Percentiles rank a stretch among this genome's conserved stretches.
Evolutionary conservation across 2,329 filamentous ascomycete species (phyloP).

Genomic region (Byssochlamys sp.): DNA sequence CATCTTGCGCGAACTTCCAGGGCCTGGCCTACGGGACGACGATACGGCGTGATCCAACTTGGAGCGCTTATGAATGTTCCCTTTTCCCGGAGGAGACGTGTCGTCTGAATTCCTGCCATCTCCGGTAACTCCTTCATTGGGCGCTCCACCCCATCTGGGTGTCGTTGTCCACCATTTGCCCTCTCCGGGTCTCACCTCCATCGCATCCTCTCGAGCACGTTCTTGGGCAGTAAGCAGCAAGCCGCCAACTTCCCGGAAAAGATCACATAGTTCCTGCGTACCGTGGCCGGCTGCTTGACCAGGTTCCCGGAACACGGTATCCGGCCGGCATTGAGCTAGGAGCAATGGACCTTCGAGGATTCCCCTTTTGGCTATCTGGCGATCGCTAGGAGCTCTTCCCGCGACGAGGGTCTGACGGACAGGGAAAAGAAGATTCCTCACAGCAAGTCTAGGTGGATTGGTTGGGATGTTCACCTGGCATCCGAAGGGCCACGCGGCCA

Average conservation of each 20-base stretch:
- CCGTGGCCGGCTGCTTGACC: slow-evolving; percentile 20
- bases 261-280: slow-evolving; percentile 39
- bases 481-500: slow-evolving; percentile 49
- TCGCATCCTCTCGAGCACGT: slow-evolving; percentile 45
- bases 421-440: slow-evolving; percentile 46
- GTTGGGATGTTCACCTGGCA: slow-evolving; percentile 42
- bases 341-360: slow-evolving; percentile 51
- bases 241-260: slow-evolving; percentile 49
- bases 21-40: slow-evolving; percentile 22
- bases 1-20: slow-evolving; percentile 30
- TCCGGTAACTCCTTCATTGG: slow-evolving; percentile 27
- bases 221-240: slow-evolving; percentile 52
- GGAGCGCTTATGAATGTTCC: slow-evolving; percentile 29
- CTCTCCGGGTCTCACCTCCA: slow-evolving; percentile 42
- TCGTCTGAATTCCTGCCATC: slow-evolving; percentile 21
- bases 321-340: slow-evolving; percentile 45
- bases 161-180: slow-evolving; percentile 52
- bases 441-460: slow-evolving; percentile 38
- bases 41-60: slow-evolving; percentile 25
- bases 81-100: slow-evolving; percentile 18
- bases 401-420: slow-evolving; percentile 48
- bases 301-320: slow-evolving; percentile 42
- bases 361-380: slow-evolving; percentile 43
- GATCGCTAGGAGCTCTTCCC: slow-evolving; percentile 45
- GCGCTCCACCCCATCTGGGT: slow-evolving; percentile 48